A percentile compares a stretch with the other conserved stretches of the same genome.
Evolutionary conservation across 805 yeast genomes (phyloP).

Genomic region (Ogataea pini): DNA sequence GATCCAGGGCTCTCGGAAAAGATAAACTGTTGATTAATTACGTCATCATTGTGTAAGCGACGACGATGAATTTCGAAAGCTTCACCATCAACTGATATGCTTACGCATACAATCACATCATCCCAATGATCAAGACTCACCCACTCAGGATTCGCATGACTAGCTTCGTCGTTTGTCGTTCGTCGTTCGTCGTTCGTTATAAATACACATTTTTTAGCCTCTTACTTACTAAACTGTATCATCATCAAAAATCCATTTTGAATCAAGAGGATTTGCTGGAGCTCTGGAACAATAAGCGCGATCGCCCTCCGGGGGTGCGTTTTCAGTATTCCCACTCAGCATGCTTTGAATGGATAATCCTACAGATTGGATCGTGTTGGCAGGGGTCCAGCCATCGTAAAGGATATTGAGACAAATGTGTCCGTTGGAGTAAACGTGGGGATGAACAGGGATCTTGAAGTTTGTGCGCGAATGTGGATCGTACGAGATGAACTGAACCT

Average conservation of each 20-base stretch:
- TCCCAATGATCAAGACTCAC: too few species aligned
- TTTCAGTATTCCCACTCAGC: conserved; percentile 49
- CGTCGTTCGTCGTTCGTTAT: too few species aligned
- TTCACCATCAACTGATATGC: too few species aligned
- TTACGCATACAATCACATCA: too few species aligned
- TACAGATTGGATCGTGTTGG: conserved; percentile 50
- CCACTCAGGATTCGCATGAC: too few species aligned
- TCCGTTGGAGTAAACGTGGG: conserved; percentile 75
- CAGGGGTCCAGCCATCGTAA: conserved; percentile 70
- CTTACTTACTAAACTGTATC: conserved; percentile 47
- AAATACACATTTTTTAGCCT: too few species aligned
- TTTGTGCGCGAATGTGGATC: conserved; percentile 16
- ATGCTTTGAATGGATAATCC: conserved; percentile 65
- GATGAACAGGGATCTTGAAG: conserved; percentile 60
- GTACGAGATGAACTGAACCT: conserved; percentile 48
- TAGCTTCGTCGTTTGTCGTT: too few species aligned
- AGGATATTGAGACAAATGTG: conserved; percentile 73
- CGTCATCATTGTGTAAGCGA: neutral
- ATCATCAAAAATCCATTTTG: conserved; percentile 59
- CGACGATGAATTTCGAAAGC: too few species aligned
- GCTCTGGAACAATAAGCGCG: conserved; percentile 49
- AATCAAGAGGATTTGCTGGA: conserved; percentile 55
- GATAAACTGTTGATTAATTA: neutral
- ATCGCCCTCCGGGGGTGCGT: conserved; percentile 62
- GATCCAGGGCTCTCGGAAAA: neutral